Evolutionary conservation across 495 filamentous ascomycete species (phyloP), one percentile per base, ranked within the genome.

Genomic region (Aspergillus saccharolyticus): DNA sequence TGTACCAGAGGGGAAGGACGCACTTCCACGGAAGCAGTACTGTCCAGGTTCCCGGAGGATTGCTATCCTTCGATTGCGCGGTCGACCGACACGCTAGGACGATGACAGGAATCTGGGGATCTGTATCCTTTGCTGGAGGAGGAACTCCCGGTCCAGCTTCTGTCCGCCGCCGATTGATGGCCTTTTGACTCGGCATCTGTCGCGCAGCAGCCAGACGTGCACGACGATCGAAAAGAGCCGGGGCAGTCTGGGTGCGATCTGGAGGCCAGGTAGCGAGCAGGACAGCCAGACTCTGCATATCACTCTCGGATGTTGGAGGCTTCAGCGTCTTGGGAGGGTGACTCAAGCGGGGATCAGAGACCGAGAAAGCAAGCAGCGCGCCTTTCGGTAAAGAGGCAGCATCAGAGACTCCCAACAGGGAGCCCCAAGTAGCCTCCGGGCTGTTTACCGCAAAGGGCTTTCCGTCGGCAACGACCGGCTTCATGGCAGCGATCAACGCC

Each of bases 21-120:
- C 90, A 96, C 64, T 91, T 93, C 92, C 94, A 97, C 0, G 94
- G 94, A 3, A 94, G 75, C 28, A 97, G 78, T 1, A 98, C 63
- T 1, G 88, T 95, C 91, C 92, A 97, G 1, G 77, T 83, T 0
- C 88, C 87, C 46, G 86, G 85, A 10, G 76, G 74, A n/a, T 74
- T 74, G 52, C 53, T 74, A 47, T 62, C 63, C 21, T 62, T 75
- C 7, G 63, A 55, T n/a, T 67, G 64, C 39, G 64, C 57, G 15
- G 69, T 58, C 21, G 78, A 66, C 12, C 81, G 78, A 15, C 81
- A 86, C 28, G 88, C 79, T 10, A 89, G 70, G 20, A 91, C 71
- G 14, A 96, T 78, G 25, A 95, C 75, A 2, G 94, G 95, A 42
- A 98, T 94, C 5, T 80, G 72, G 5, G 90, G 90, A 63, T 98